Conservation (phyloP, 169 alveolate genomes). For the Plasmodium gallinaceum region DNA sequence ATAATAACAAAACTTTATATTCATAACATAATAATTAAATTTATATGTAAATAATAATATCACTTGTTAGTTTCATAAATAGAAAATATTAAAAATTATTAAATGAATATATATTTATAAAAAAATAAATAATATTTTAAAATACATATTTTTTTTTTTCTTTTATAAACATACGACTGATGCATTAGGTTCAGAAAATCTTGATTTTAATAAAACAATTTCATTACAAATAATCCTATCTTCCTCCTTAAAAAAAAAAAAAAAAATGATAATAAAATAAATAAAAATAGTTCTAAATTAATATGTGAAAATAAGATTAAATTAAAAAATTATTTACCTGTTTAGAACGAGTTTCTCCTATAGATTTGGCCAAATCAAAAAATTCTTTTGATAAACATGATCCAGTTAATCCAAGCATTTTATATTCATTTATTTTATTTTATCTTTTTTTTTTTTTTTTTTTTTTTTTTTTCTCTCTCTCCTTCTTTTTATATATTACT, state of each 20-base stretch:
- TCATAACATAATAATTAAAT: no score
- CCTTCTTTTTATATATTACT: background rate
- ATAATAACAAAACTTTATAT: no score
- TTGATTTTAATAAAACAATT: constrained; percentile 84
- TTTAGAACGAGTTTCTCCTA: constrained; percentile 95
- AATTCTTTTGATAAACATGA: constrained; percentile 88
- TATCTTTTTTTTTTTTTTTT: constrained; percentile 7
- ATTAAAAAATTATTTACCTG: constrained; percentile 81
- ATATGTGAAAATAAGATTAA: background rate
- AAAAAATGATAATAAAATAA: background rate
- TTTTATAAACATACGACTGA: constrained; percentile 85
- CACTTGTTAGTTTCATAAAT: background rate
- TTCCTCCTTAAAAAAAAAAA: constrained; percentile 81
- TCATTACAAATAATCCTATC: constrained; percentile 92
- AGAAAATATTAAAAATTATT: background rate
- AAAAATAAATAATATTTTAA: background rate
- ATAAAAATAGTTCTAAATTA: background rate
- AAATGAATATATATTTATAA: background rate
- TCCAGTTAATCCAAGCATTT: constrained; percentile 82
- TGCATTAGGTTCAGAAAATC: constrained; percentile 86
- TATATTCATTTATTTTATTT: constrained; percentile 63
- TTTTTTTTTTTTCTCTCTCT: background rate
- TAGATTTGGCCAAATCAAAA: constrained; percentile 92
- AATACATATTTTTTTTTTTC: background rate
- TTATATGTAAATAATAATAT: background rate